Base-by-base conservation (phyloP, 768 basidiomycete species). In the Leccinum subtestaceum region DNA sequence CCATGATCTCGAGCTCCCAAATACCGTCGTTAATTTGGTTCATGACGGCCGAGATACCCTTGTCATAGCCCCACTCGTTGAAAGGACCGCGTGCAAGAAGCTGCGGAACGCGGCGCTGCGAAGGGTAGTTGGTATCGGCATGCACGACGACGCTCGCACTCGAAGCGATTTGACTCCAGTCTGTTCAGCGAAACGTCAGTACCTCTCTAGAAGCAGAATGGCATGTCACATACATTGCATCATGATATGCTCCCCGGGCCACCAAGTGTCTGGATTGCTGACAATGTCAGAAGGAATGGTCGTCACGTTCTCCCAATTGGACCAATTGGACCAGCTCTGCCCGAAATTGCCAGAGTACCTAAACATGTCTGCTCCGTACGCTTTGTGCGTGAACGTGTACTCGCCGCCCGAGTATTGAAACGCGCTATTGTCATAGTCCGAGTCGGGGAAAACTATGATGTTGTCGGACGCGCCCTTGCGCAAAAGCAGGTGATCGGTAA, bases 21-120 rank as follows among this genome's bases (percentile, higher is more conserved):
- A 79, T 77, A 53, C 87, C 82, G 50, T 91, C 81, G 7, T 76
- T 73, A 51, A 80, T 80, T 58, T 85, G 83, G 29, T 72, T 75
- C 88, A 96, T 92, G 62, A 81, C 65, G 43, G 89, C 81, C 1
- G 83, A 63, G 46, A 93, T 82, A 66, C 95, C 95, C 58, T 85
- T 78, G 76, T 97, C 95, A 70, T 85, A 94, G 56, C 95, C 95
- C 93, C 93, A 97, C 36, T 81, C 75, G 67, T 97, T 97, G 82
- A 92, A 97, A 0, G 87, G 85, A 51, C 95, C 95, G 65, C 95
- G 88, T 47, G 86, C 90, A 55, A 97, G 76, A 65, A 95, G 79
- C 66, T 95, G 93, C 25, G 95, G 95, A 29, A 91, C 88, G 25
- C 93, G 89, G 66, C 95, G 88, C 40, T 75, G 70, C 3, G 79